A percentile compares a stretch with the other conserved stretches of the same genome.
phyloP scores from a whole-genome alignment of 495 filamentous ascomycete species.

The Haplographium delicatum region DNA sequence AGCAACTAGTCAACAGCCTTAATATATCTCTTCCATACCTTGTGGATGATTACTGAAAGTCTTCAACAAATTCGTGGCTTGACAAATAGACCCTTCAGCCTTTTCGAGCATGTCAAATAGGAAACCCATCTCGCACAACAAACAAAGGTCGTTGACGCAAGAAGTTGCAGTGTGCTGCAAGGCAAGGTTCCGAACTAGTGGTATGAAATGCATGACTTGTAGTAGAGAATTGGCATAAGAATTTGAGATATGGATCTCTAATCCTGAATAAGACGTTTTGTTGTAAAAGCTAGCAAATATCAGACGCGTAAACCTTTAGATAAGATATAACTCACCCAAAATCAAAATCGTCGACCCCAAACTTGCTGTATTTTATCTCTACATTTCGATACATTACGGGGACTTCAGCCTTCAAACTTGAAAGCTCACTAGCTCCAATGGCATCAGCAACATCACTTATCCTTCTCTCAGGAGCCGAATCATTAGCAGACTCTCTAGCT shows the following conservation, averaged over 20 bases:
- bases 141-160: slow-evolving; percentile 74
- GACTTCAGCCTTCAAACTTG: slow-evolving; percentile 64
- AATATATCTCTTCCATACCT: slow-evolving; percentile 31
- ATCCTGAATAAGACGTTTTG: slow-evolving; percentile 78
- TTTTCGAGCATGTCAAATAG: slow-evolving; percentile 98
- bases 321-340: slow-evolving; percentile 60
- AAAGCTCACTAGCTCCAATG: slow-evolving; percentile 53
- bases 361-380: slow-evolving; percentile 96
- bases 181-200: slow-evolving; percentile 80
- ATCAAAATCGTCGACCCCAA: slow-evolving; percentile 96
- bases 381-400: slow-evolving; percentile 82
- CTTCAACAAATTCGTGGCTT: slow-evolving; percentile 94
- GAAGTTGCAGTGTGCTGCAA: slow-evolving; percentile 82
- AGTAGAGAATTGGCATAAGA: slow-evolving; percentile 92
- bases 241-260: slow-evolving; percentile 95
- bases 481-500: slow-evolving; percentile 59
- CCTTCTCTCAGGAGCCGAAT: slow-evolving; percentile 34
- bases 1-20: slow-evolving; percentile 9
- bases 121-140: slow-evolving; percentile 92
- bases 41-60: slow-evolving; percentile 75
- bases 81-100: slow-evolving; percentile 85
- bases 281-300: slow-evolving; percentile 70
- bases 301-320: slow-evolving; percentile 1
- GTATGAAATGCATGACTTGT: slow-evolving; percentile 86
- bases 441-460: slow-evolving; percentile 60